Conservation (phyloP, 176 grass and related monocot genomes). For the Musa schizocarpa region DNA sequence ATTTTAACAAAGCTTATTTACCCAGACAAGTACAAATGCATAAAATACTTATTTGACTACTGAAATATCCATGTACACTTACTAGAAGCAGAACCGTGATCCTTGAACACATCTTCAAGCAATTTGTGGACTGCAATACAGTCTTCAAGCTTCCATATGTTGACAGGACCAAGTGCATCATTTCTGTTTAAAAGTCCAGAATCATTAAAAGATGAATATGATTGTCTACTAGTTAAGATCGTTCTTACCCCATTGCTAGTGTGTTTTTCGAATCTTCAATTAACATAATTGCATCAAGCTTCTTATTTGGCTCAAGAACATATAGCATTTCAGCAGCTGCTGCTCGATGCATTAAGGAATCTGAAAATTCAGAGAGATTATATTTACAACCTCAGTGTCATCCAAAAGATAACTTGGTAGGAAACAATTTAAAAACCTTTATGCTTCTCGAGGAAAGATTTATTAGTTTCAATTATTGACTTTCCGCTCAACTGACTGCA, state of each 20-base stretch:
- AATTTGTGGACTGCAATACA: constrained; percentile 86
- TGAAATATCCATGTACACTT: constrained; percentile 32
- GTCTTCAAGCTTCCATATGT: constrained; percentile 68
- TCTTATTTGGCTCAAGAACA: constrained; percentile 73
- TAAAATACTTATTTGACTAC: too few species aligned
- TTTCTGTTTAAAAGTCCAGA: constrained; percentile 32
- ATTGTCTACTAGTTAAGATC: constrained; percentile 11
- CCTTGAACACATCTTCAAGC: constrained; percentile 49
- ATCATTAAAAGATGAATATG: constrained; percentile 3
- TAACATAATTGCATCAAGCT: constrained; percentile 69
- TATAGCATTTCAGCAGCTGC: constrained; percentile 92
- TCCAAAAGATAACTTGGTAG: constrained; percentile 1
- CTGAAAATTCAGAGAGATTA: constrained; percentile 28
- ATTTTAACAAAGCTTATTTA: neutral
- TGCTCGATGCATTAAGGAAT: constrained; percentile 70
- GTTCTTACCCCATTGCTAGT: constrained; percentile 50
- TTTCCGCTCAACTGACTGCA: constrained; percentile 76
- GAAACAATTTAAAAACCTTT: constrained; percentile 37
- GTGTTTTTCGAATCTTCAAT: constrained; percentile 89
- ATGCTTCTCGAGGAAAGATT: constrained; percentile 70
- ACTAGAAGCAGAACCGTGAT: constrained; percentile 61
- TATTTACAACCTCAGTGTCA: neutral
- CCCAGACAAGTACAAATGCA: neutral
- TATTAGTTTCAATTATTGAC: constrained; percentile 76
- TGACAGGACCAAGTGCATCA: constrained; percentile 40